Evolutionary conservation across 257 asterid species (phyloP).

Genomic region (Nicotiana tabacum): DNA sequence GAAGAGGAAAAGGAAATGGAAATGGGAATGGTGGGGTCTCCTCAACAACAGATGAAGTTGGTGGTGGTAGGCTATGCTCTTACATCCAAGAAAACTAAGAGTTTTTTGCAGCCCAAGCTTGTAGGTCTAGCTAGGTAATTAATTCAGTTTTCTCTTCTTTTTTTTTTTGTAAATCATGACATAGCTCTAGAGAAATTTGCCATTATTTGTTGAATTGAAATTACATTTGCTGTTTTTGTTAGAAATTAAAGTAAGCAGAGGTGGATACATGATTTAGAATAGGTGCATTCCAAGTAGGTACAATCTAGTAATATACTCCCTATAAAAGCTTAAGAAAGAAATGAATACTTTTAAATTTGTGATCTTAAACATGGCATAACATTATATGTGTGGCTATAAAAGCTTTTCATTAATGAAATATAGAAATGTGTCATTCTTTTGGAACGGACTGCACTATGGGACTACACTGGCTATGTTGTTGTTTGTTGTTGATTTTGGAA

Average conservation of each 20-base stretch:
- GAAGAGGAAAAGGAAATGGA: slow-evolving; percentile 26
- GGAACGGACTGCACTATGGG: too few species aligned
- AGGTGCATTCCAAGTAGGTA: not conserved
- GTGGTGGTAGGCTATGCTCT: slow-evolving; percentile 78
- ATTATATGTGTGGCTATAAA: too few species aligned
- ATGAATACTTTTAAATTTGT: too few species aligned
- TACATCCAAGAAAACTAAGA: slow-evolving; percentile 81
- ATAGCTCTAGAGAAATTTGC: not conserved
- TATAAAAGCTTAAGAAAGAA: too few species aligned
- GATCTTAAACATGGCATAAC: too few species aligned
- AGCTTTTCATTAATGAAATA: too few species aligned
- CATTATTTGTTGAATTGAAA: not conserved
- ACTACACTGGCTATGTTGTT: too few species aligned
- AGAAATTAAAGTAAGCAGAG: not conserved
- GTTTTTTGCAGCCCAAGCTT: slow-evolving; percentile 89
- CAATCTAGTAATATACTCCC: not conserved
- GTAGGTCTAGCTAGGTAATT: slow-evolving; percentile 71
- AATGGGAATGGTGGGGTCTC: slow-evolving; percentile 26
- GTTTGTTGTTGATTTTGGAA: too few species aligned
- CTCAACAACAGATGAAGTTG: slow-evolving; percentile 6
- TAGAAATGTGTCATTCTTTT: too few species aligned
- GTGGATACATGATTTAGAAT: not conserved
- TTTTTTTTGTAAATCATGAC: not conserved
- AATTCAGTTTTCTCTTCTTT: not conserved
- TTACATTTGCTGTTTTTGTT: not conserved